phyloP scores from a whole-genome alignment of 2,329 filamentous ascomycete species.

The Colletotrichum sp. region DNA sequence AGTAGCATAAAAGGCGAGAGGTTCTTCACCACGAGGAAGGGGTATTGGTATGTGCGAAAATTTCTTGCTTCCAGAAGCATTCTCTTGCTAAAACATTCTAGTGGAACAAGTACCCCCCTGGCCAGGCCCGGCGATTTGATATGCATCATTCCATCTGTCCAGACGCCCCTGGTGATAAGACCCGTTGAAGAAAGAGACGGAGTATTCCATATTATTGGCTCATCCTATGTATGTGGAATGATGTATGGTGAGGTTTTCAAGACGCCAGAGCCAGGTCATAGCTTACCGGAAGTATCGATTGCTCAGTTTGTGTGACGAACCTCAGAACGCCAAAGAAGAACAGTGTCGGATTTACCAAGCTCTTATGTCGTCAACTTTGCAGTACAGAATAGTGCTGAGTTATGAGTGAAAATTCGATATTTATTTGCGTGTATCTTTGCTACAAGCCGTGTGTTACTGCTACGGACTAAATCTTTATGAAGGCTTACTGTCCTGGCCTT shows the following conservation, averaged over 20 bases:
- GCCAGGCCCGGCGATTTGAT: background rate
- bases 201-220: background rate
- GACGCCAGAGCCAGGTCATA: background rate
- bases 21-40: background rate
- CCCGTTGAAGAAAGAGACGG: background rate
- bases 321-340: rapidly evolving
- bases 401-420: background rate
- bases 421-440: background rate
- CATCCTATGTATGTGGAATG: background rate
- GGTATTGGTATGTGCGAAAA: background rate
- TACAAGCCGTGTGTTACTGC: background rate
- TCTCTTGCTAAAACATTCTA: rapidly evolving
- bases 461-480: rapidly evolving
- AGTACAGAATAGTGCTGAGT: rapidly evolving
- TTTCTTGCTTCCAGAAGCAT: background rate
- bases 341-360: background rate
- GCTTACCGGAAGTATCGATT: background rate
- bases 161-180: background rate
- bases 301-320: background rate
- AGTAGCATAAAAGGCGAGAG: background rate
- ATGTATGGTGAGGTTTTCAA: background rate
- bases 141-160: background rate
- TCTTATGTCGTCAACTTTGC: rapidly evolving
- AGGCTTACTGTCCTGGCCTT: rapidly evolving
- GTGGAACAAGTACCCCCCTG: background rate